Percentiles rank a stretch among this genome's conserved stretches.
Evolutionary conservation across 441 rosid genomes (phyloP).

Genomic region (Mallotus japonicus): DNA sequence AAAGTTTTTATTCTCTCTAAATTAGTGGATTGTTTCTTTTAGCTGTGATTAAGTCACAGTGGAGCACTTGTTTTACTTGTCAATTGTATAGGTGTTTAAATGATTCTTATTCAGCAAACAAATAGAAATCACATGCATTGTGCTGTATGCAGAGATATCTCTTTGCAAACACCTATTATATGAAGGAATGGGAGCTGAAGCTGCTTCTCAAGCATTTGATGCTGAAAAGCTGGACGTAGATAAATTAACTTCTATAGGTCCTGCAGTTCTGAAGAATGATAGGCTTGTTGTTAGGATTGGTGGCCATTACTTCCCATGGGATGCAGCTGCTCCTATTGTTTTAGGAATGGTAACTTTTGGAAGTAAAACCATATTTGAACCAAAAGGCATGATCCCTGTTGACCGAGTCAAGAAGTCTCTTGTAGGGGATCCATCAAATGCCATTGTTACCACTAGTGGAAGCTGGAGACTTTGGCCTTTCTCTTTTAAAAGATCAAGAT

Average conservation of each 20-base stretch:
- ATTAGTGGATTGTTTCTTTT: background rate
- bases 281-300: constrained; percentile 53
- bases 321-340: constrained; percentile 58
- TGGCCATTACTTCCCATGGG: constrained; percentile 60
- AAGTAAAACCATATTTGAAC: constrained; percentile 44
- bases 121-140: constrained; percentile 22
- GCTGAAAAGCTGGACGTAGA: constrained; percentile 49
- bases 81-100: background rate
- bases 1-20: background rate
- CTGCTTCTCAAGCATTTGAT: constrained; percentile 62
- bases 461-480: constrained; percentile 96
- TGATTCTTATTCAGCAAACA: constrained; percentile 15
- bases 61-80: background rate
- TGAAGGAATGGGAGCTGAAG: constrained; percentile 60
- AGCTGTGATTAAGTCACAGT: background rate
- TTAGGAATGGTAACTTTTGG: constrained; percentile 55
- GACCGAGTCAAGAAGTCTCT: constrained; percentile 43
- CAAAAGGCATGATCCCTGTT: constrained; percentile 60
- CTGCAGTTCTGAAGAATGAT: constrained; percentile 49
- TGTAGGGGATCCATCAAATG: constrained; percentile 44
- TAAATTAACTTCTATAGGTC: constrained; percentile 47
- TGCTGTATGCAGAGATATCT: constrained; percentile 59
- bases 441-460: constrained; percentile 38
- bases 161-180: constrained; percentile 57
- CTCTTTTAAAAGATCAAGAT: constrained; percentile 49